Evolutionary conservation across 2,329 filamentous ascomycete species (phyloP).

Genomic region (Penicillium sp.): DNA sequence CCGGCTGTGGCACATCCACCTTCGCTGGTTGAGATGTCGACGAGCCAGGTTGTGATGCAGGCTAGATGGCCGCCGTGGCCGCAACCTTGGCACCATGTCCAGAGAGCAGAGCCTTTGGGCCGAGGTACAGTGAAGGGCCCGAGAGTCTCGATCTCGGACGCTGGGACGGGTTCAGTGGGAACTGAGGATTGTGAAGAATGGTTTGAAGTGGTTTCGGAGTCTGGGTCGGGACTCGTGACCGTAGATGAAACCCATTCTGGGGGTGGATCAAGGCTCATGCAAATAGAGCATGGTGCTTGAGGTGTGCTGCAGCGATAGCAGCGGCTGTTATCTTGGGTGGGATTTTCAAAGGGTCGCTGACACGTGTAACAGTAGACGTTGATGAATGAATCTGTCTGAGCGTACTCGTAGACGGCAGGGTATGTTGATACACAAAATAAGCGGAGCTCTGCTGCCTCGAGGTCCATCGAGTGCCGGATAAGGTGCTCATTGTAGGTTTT

Average conservation of each 20-base stretch:
- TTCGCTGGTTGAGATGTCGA: conserved; percentile 40
- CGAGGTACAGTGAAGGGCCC: conserved; percentile 22
- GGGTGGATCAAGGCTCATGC: conserved; percentile 36
- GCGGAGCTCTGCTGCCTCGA: conserved; percentile 49
- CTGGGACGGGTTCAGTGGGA: conserved; percentile 26
- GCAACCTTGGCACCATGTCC: conserved; percentile 53
- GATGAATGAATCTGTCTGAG: conserved; percentile 46
- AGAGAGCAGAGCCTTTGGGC: conserved; percentile 37
- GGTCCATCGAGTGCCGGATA: conserved; percentile 36
- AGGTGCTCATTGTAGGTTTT: conserved; percentile 52
- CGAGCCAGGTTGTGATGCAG: conserved; percentile 51
- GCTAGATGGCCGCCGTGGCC: conserved; percentile 53
- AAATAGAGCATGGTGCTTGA: conserved; percentile 36
- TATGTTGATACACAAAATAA: conserved; percentile 48
- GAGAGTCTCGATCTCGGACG: conserved; percentile 22
- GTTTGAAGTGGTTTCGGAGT: conserved; percentile 27
- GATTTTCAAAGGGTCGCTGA: conserved; percentile 48
- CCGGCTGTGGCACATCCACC: conserved; percentile 52
- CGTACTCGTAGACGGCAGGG: conserved; percentile 50
- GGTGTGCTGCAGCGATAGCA: conserved; percentile 44
- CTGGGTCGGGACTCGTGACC: conserved; percentile 10
- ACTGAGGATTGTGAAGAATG: conserved; percentile 40
- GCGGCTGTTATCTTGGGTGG: conserved; percentile 40
- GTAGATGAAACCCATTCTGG: conserved; percentile 30
- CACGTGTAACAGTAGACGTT: conserved; percentile 50